A percentile compares a stretch with the other conserved stretches of the same genome.
Conservation (phyloP, 2,329 filamentous ascomycete genomes). For the Tolypocladium pustulatum region DNA sequence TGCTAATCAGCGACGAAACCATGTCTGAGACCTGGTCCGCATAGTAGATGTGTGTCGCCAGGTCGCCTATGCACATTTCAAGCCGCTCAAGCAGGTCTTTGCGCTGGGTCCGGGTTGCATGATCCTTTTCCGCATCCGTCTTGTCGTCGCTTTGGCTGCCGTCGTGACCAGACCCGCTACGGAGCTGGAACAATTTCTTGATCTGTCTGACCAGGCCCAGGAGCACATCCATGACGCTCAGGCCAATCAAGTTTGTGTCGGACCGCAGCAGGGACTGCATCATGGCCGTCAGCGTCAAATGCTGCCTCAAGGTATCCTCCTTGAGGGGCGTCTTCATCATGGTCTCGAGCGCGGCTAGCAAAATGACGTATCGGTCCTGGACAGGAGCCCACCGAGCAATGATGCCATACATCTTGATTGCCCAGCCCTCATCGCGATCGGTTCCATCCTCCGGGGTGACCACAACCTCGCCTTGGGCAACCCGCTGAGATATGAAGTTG, state of each 20-base stretch:
- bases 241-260: conserved; percentile 83
- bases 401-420: conserved; percentile 69
- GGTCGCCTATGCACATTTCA: conserved; percentile 75
- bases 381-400: conserved; percentile 83
- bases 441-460: conserved; percentile 36
- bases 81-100: conserved; percentile 59
- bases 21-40: conserved; percentile 93
- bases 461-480: conserved; percentile 39
- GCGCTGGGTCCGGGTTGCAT: conserved; percentile 33
- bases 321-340: conserved; percentile 57
- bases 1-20: conserved; percentile 68
- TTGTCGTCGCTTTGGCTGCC: conserved; percentile 22
- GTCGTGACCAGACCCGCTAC: conserved; percentile 23
- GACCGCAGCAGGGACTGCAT: conserved; percentile 77
- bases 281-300: conserved; percentile 66
- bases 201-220: conserved; percentile 78
- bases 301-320: conserved; percentile 61
- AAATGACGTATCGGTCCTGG: conserved; percentile 85
- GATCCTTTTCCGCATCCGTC: conserved; percentile 19
- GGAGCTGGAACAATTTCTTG: conserved; percentile 62
- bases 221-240: conserved; percentile 93
- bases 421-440: conserved; percentile 56
- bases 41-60: conserved; percentile 94
- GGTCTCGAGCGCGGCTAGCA: conserved; percentile 71
- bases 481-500: conserved; percentile 57